Evolutionary conservation across 306 rosid species (phyloP), one percentile per base, ranked within the genome.

Genomic region (Prunus mongolica): DNA sequence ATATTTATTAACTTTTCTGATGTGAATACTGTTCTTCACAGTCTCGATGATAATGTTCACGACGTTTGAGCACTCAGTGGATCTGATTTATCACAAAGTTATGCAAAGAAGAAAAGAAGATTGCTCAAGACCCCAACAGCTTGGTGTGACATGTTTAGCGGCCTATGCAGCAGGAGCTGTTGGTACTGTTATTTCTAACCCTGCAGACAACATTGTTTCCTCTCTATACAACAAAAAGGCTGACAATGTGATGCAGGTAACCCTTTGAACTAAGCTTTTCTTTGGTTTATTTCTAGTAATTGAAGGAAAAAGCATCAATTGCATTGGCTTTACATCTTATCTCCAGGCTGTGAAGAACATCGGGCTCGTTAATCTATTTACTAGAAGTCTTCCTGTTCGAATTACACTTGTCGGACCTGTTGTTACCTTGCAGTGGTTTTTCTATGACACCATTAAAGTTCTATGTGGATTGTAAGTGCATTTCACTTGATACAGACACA

Each of bases 391-490:
- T 76, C 97, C 97, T 10, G 87, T 94, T 81, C 85, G 98, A 78
- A 78, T 94, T 75, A 24, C 89, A 71, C 82, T 94, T 66, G 93
- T 94, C 62, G 98, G 98, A 61, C 97, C 97, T 67, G 85, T 85
- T 65, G 85, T 94, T 77, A 92, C 98, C 28, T 57, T 90, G 89
- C 97, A 94, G 69, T 94, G 98, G 98, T 92, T 94, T 78, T 90
- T 92, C 83, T 94, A 94, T 71, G 98, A 94, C 89, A 88, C 91
- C 79, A 89, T 91, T 78, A 91, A 94, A 86, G 75, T 91, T 54
- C 76, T 91, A 61, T 87, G 88, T 47, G 98, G 98, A 82, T 19
- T 94, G 98, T 94, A 89, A 90, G 98, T 88, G 41, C 80, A 44
- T 20, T 72, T 51, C 10, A 47, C 61, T 41, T 76, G 3, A 66